Evolutionary conservation across 192 early-diverging fungal species (phyloP), one percentile per base, ranked within the genome.

Genomic region (Ambispora gerdemannii): DNA sequence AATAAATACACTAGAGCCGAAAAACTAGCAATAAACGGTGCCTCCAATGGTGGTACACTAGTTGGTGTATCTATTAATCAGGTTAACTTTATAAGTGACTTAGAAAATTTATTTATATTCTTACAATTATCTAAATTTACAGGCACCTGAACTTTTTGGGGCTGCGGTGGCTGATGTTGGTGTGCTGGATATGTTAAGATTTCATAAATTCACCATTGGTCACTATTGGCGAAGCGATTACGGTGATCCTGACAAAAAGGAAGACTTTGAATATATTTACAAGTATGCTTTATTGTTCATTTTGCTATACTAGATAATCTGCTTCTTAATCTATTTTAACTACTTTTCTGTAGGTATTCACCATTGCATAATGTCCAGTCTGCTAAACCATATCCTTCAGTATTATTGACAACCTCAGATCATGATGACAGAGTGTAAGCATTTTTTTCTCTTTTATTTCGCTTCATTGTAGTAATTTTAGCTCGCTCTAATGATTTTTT

Each of bases 181-280:
- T 22, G 89, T 91, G 28, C 72, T 88, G 81, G 90, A 92, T 67
- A 78, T 92, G 80, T 61, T 85, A 52, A 80, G 88, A 35, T 92
- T 89, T 83, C 89, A 92, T 77, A 90, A 90, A 72, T 92, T 92
- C 71, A 92, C 89, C 3, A 90, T 89, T 59, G 90, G 90, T 2
- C 78, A 84, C 72, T 87, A 83, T 3, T 92, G 90, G 90, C 75
- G 72, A 38, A 78, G 80, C 22, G 88, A 90, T 62, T 90, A 84
- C 72, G 88, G 88, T 13, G 78, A 87, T 59, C 85, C 90, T 25
- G 79, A 81, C 20, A 74, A 76, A 50, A 74, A 78, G 68, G 87
- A 86, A 68, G 89, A 91, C 66, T 91, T 90, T 74, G 76, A 83
- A 19, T 78, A 84, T 59, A 27, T 88, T 33, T 60, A 53, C 47